Base-by-base conservation (phyloP, 2,329 filamentous ascomycete species). In the Ceratocystis alfenasii region DNA sequence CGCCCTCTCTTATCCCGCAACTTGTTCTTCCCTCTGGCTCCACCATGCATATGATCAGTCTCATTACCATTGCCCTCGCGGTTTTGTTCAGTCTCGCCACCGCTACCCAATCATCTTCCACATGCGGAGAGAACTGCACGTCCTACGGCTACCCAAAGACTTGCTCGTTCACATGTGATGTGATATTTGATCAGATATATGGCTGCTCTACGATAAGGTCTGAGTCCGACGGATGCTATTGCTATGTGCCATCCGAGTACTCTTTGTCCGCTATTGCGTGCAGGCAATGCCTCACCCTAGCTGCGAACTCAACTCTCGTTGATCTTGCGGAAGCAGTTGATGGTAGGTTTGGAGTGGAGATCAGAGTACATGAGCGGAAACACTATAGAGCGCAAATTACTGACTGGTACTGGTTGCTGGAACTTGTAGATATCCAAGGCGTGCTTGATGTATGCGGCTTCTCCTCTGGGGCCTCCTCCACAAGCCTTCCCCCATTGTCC, bases 391-490 rank as follows among this genome's bases (percentile, higher is more conserved):
- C 36, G 36, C 36, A 15, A 41, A 15, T 41, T 10, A 41, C 22
- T 33, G 20, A 33, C 45, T 1, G 15, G 10, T 1, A 33, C 45
- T 2, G 15, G 10, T 2, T 25, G 15, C 10, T 6, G 15, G 15
- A 25, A 10, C 28, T 25, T 41, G 15, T 48, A 60, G 66, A 67
- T n/a, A 65, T 67, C n/a, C 59, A 61, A 15, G 44, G 60, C 41
- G 48, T 67, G 25, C 64, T 65, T 15, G 60, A 67, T 50, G 60
- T 67, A 25, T 67, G 63, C 30, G 60, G 63, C 17, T 65, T 65
- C 59, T 62, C 22, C n/a, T 44, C 41, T 15, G n/a, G 25, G 10
- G 12, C 33, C 15, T 55, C 63, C 15, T 15, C 41, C 22, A 3
- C 2, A 10, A 20, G 46, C 48, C 8, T n/a, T 10, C 2, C 1